phyloP scores from a whole-genome alignment of 768 basidiomycete genomes.

The Mycena sanguinolenta region DNA sequence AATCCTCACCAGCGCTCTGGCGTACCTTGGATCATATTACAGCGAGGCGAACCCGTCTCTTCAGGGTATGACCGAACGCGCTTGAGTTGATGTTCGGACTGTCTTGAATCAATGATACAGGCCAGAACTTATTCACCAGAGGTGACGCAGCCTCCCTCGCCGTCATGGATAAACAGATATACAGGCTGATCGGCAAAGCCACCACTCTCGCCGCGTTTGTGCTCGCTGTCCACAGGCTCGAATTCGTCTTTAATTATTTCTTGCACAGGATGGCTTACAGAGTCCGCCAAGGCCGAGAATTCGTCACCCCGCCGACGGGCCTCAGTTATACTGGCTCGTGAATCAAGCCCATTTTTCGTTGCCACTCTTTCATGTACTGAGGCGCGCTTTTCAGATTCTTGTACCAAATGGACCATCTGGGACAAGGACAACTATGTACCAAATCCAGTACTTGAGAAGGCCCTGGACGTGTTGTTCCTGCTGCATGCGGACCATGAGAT shows the following conservation, averaged over 20 bases:
- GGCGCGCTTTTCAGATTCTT: constrained; percentile 68
- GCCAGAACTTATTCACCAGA: constrained; percentile 83
- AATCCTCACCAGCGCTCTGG: constrained; percentile 88
- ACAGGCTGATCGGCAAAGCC: constrained; percentile 88
- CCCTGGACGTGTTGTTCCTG: constrained; percentile 89
- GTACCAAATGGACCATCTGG: constrained; percentile 90
- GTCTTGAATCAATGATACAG: constrained; percentile 49
- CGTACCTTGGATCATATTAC: constrained; percentile 91
- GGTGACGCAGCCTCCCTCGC: constrained; percentile 76
- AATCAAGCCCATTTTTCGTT: constrained; percentile 41
- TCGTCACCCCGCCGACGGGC: constrained; percentile 86
- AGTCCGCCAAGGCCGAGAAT: constrained; percentile 89
- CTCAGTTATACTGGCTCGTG: constrained; percentile 89
- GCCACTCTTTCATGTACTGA: not conserved
- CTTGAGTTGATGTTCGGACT: not conserved
- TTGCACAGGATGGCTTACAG: constrained; percentile 88
- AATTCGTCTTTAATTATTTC: constrained; percentile 1
- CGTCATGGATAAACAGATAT: constrained; percentile 94
- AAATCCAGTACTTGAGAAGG: constrained; percentile 88
- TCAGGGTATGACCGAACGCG: constrained; percentile 62
- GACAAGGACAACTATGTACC: constrained; percentile 81
- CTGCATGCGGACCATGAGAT: constrained; percentile 93
- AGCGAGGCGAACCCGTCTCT: constrained; percentile 90
- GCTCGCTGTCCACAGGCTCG: not conserved
- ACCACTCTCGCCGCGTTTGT: constrained; percentile 88